phyloP scores from a whole-genome alignment of 352 stramenopile species.

The Globisporangium spiculum region DNA sequence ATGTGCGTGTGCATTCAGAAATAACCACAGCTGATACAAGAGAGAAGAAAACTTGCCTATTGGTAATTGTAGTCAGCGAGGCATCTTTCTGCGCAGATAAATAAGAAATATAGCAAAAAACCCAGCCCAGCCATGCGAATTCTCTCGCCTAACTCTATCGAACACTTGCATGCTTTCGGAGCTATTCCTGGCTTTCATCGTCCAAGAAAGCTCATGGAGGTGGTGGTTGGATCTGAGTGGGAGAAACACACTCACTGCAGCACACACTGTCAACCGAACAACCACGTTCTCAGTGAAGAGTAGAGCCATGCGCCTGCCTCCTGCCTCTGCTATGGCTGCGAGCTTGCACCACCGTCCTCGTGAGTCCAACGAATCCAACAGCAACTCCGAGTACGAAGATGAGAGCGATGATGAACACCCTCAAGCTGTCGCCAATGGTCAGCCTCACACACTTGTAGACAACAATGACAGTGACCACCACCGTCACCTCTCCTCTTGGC shows the following conservation, averaged over 20 bases:
- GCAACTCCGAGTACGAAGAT: neutral
- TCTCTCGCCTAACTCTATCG: too few species aligned
- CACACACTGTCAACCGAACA: too few species aligned
- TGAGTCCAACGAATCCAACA: neutral
- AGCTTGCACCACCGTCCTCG: neutral
- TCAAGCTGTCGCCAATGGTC: neutral
- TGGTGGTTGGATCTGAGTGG: too few species aligned
- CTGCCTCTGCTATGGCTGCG: neutral
- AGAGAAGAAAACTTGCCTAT: too few species aligned
- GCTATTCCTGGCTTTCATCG: too few species aligned
- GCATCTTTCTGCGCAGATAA: neutral
- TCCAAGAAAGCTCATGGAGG: too few species aligned
- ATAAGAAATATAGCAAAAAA: neutral
- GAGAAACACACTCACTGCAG: too few species aligned
- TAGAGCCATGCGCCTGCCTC: neutral
- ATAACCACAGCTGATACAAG: neutral
- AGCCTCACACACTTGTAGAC: neutral
- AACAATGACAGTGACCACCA: neutral
- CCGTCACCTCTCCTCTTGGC: neutral
- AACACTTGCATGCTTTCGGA: too few species aligned
- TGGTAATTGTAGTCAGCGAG: neutral
- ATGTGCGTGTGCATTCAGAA: neutral
- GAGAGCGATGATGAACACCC: neutral
- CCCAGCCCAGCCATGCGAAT: too few species aligned
- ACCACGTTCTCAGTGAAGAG: too few species aligned